phyloP scores from a whole-genome alignment of 148 eudicot species.

The Rhododendron mucronatum region DNA sequence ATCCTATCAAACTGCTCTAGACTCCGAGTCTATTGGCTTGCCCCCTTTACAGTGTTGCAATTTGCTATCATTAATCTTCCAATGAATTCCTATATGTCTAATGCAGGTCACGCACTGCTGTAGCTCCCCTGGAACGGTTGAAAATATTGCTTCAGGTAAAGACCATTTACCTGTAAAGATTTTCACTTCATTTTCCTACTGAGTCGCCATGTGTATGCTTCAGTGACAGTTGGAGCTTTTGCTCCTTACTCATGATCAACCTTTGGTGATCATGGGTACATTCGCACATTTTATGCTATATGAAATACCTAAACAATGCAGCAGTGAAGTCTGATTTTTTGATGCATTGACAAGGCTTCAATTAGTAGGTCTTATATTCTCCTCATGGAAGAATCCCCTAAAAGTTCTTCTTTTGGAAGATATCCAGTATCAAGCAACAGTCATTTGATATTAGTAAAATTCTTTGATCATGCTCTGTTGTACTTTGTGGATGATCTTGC shows the following conservation, averaged over 20 bases:
- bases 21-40: not conserved
- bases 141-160: constrained; percentile 74
- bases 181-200: too few species aligned
- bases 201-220: not conserved
- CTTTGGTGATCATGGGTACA: not conserved
- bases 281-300: not conserved
- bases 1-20: not conserved
- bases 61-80: not conserved
- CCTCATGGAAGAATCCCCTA: not conserved
- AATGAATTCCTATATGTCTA: not conserved
- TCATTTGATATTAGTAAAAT: not conserved
- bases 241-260: not conserved
- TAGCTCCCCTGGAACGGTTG: constrained; percentile 70
- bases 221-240: not conserved
- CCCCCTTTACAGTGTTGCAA: not conserved
- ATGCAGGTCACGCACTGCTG: constrained; percentile 78
- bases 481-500: not conserved
- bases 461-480: not conserved
- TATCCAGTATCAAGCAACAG: too few species aligned
- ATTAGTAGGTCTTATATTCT: not conserved
- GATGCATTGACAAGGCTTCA: not conserved
- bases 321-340: not conserved
- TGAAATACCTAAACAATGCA: not conserved
- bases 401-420: not conserved
- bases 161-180: not conserved